Evolutionary conservation across 345 rosid genomes (phyloP), one percentile per base, ranked within the genome.

Genomic region (Gossypium australe): DNA sequence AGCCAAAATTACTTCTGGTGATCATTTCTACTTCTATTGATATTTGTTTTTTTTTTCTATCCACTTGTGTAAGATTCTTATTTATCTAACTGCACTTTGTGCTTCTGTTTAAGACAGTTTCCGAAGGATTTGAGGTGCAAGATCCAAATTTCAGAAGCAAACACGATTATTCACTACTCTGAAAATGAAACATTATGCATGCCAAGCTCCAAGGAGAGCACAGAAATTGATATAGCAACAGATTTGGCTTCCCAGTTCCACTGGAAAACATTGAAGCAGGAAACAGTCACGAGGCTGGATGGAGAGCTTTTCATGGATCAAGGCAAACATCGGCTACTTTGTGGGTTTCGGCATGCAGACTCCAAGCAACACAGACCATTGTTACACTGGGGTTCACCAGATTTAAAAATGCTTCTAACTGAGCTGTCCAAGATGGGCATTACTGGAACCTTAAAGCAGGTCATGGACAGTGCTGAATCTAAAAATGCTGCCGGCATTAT

Each of bases 1-100:
- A 85, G 76, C 99, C 93, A 10, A 89, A 89, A 79, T 71, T 73
- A 53, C 81, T 89, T 70, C 76, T 87, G 94, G 97, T 92, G 90
- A 77, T 34, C 43, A 57, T 56, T 49, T 76, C 45, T 74, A 18
- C 53, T 64, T 61, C 11, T 67, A 11, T 16, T 55, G 67, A 22
- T 49, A n/a, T 76, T 55, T 62, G 17, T 11, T 2, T 55, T 80
- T 51, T 22, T 29, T 34, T 34, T 34, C 41, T 34, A 34, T 34
- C 18, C 70, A 63, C 73, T 12, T 41, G 11, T 16, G 3, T 9
- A 29, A 44, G 10, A 13, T 65, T 41, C 6, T 11, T 57, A 69
- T 74, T n/a, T 60, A 4, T 64, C 67, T 52, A 58, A 43, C 24
- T 43, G 29, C 6, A 5, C 3, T 66, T 79, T 47, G 12, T 38